Percentiles rank a stretch among this genome's conserved stretches.
Conservation (phyloP, 495 filamentous ascomycete genomes). For the Cercophora newfieldiana region DNA sequence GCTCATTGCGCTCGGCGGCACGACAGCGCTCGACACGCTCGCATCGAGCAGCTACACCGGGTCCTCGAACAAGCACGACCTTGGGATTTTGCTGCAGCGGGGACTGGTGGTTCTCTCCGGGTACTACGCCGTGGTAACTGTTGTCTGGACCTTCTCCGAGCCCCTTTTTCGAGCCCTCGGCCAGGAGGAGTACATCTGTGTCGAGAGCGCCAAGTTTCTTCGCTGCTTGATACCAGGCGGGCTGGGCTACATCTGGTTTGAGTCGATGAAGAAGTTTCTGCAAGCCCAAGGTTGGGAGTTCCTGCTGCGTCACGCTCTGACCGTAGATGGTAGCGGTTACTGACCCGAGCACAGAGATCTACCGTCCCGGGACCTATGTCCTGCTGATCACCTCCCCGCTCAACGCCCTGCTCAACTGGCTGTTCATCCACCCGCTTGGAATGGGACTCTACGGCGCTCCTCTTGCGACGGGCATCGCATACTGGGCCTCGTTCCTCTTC, state of each 20-base stretch:
- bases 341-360: constrained; percentile 60
- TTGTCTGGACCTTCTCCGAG: constrained; percentile 78
- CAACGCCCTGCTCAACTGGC: constrained; percentile 73
- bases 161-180: constrained; percentile 74
- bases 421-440: constrained; percentile 72
- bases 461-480: constrained; percentile 78
- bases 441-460: constrained; percentile 79
- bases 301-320: neutral
- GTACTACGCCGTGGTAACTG: constrained; percentile 74
- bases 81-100: constrained; percentile 80
- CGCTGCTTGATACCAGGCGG: constrained; percentile 80
- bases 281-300: constrained; percentile 73
- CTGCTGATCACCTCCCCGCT: constrained; percentile 80
- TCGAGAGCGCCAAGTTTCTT: constrained; percentile 73
- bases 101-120: constrained; percentile 71
- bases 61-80: constrained; percentile 75
- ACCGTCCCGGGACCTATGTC: constrained; percentile 85
- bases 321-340: neutral
- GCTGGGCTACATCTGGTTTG: constrained; percentile 88
- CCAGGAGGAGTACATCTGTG: constrained; percentile 75
- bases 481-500: constrained; percentile 81
- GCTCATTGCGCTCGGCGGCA: constrained; percentile 90
- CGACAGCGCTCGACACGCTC: constrained; percentile 86
- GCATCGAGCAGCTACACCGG: constrained; percentile 86
- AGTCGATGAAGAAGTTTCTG: constrained; percentile 87